Conservation (phyloP, 345 rosid genomes). For the Gossypium thurberi region DNA sequence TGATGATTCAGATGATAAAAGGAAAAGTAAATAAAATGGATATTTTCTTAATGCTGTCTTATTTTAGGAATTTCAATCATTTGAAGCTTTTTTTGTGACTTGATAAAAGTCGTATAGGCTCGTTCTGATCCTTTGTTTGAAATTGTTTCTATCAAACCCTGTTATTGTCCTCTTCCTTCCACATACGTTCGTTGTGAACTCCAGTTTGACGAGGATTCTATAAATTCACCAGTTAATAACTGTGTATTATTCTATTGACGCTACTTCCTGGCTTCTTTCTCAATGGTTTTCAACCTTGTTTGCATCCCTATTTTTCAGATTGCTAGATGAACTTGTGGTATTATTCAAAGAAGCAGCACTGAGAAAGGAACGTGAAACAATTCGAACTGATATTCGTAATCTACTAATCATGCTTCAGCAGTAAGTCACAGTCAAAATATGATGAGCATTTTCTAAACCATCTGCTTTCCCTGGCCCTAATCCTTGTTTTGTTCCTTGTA, state of each 20-base stretch:
- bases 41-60: background rate
- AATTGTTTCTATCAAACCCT: background rate
- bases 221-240: background rate
- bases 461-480: background rate
- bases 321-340: constrained; percentile 66
- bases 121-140: background rate
- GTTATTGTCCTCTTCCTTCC: background rate
- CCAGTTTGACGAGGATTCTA: background rate
- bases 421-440: constrained; percentile 32
- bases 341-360: constrained; percentile 66
- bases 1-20: background rate
- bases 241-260: background rate
- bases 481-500: constrained; percentile 1
- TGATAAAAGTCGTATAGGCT: background rate
- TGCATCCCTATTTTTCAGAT: constrained; percentile 32
- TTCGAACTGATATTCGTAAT: constrained; percentile 44
- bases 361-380: constrained; percentile 54
- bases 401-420: constrained; percentile 56
- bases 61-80: background rate
- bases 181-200: background rate
- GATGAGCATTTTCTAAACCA: background rate
- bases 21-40: background rate
- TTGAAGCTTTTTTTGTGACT: background rate
- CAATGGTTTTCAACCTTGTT: background rate
- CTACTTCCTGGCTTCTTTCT: background rate